Evolutionary conservation across 306 rosid genomes (phyloP).

Genomic region (Gastrolobium villosum): DNA sequence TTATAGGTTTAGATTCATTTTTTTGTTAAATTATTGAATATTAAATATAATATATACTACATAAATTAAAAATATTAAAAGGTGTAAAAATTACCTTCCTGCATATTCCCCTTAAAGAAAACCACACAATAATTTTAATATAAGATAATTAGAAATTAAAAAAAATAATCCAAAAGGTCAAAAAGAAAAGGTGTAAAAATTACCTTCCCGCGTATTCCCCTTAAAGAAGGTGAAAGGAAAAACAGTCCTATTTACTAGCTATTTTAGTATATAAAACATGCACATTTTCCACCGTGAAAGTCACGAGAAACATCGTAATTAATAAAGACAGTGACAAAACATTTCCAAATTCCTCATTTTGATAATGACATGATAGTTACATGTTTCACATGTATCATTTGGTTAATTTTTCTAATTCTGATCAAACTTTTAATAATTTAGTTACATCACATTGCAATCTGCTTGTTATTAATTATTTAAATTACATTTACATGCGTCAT

Average conservation of each 20-base stretch:
- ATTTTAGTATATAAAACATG: not conserved
- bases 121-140: no score
- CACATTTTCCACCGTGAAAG: not conserved
- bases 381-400: conserved; percentile 26
- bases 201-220: not conserved
- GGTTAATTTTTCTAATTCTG: not conserved
- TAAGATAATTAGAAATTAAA: no score
- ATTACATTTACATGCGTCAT: no score
- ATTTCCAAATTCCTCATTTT: conserved; percentile 10
- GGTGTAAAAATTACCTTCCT: not conserved
- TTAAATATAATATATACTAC: no score
- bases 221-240: no score
- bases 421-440: conserved; percentile 13
- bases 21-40: no score
- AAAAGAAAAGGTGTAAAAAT: not conserved
- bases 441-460: conserved; percentile 10
- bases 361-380: conserved; percentile 33
- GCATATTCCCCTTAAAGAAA: not conserved
- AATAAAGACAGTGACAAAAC: conserved; percentile 9
- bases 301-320: conserved; percentile 22
- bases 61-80: no score
- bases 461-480: not conserved
- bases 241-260: not conserved
- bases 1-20: no score
- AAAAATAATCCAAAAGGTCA: not conserved